A percentile compares a stretch with the other conserved stretches of the same genome.
Conservation (phyloP, 1,139 yeast genomes). For the Hanseniaspora sp. region DNA sequence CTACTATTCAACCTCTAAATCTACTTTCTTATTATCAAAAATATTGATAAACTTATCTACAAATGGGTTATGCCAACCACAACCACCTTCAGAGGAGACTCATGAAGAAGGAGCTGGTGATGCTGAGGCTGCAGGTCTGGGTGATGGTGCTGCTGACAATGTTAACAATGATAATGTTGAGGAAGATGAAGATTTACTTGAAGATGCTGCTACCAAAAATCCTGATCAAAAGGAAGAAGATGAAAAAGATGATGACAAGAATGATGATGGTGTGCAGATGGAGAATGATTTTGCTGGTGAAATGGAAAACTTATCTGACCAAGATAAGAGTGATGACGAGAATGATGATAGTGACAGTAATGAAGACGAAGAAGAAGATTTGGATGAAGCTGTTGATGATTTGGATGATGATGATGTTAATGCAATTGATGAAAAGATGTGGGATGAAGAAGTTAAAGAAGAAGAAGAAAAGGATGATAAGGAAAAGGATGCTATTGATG, state of each 20-base stretch:
- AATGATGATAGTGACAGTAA: slow-evolving; percentile 54
- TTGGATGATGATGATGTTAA: slow-evolving; percentile 86
- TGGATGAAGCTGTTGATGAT: slow-evolving; percentile 86
- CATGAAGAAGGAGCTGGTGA: slow-evolving; percentile 40
- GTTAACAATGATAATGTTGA: slow-evolving; percentile 68
- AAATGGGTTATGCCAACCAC: slow-evolving; percentile 93
- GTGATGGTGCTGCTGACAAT: slow-evolving; percentile 88
- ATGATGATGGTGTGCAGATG: slow-evolving; percentile 79
- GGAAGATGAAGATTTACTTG: slow-evolving; percentile 83
- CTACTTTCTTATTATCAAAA: slow-evolving; percentile 49
- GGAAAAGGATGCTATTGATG: slow-evolving; percentile 73
- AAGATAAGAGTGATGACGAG: slow-evolving; percentile 57
- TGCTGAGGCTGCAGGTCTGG: slow-evolving; percentile 87
- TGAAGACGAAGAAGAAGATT: slow-evolving; percentile 53
- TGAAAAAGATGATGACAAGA: slow-evolving; percentile 43
- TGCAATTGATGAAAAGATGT: slow-evolving; percentile 95
- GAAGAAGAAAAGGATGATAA: slow-evolving; percentile 49
- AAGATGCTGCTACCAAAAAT: slow-evolving; percentile 77
- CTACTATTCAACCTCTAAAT: slow-evolving; percentile 46
- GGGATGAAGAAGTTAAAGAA: slow-evolving; percentile 68
- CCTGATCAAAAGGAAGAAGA: slow-evolving; percentile 60
- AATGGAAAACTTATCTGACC: slow-evolving; percentile 66
- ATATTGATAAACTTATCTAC: slow-evolving; percentile 52
- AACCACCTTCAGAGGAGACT: slow-evolving; percentile 58
- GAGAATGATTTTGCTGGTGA: slow-evolving; percentile 97